Evolutionary conservation across 257 asterid genomes (phyloP).

Genomic region (Nicotiana benthamiana): DNA sequence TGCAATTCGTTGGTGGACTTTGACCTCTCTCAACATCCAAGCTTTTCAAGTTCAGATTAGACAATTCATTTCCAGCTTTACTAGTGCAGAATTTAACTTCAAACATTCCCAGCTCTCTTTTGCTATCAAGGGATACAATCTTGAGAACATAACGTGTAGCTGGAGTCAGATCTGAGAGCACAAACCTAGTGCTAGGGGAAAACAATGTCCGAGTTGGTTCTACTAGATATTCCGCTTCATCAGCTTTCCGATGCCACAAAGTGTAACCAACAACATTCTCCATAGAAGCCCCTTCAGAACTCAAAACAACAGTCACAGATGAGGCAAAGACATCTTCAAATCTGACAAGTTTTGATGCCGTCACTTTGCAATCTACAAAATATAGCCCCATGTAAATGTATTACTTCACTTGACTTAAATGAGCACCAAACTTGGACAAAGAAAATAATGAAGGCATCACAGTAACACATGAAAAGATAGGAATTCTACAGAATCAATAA

Average conservation of each 20-base stretch:
- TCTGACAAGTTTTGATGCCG: constrained; percentile 36
- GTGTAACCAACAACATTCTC: constrained; percentile 23
- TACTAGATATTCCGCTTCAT: constrained; percentile 42
- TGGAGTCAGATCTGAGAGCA: constrained; percentile 51
- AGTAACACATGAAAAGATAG: background rate
- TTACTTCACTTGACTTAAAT: background rate
- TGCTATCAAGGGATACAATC: constrained; percentile 37
- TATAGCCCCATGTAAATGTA: constrained; percentile 10
- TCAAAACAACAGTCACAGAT: constrained; percentile 22
- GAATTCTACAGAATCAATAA: background rate
- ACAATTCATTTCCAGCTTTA: constrained; percentile 21
- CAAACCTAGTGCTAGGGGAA: constrained; percentile 36
- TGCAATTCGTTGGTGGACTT: constrained; percentile 60
- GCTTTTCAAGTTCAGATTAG: constrained; percentile 26
- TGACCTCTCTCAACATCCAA: constrained; percentile 45
- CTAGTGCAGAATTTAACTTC: constrained; percentile 45
- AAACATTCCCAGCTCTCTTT: constrained; percentile 32
- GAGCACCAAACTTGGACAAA: background rate
- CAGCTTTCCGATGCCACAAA: constrained; percentile 69
- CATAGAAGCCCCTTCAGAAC: constrained; percentile 20
- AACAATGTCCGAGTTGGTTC: constrained; percentile 60
- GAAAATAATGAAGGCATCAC: background rate
- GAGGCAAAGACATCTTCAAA: constrained; percentile 44
- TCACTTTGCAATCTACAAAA: constrained; percentile 33
- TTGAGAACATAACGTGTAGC: constrained; percentile 52